Evolutionary conservation across 2,329 filamentous ascomycete genomes (phyloP).

Genomic region (Geoglossum cookeanum): DNA sequence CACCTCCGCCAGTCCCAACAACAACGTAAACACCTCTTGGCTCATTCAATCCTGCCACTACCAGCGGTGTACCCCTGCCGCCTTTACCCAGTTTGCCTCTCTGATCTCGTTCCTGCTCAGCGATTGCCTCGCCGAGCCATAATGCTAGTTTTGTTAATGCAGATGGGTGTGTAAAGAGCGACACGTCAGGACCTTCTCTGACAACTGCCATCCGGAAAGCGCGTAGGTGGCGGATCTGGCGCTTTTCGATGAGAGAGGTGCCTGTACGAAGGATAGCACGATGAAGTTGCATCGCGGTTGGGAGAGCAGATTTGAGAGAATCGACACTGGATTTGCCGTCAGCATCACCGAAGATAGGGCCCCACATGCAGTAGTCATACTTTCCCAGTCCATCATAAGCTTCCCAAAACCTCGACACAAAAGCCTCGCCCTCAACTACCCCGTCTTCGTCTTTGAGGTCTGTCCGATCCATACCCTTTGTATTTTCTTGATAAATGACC

Average conservation of each 20-base stretch:
- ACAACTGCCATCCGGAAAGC: slow-evolving; percentile 92
- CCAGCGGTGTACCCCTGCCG: slow-evolving; percentile 61
- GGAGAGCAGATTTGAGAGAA: slow-evolving; percentile 54
- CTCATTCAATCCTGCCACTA: slow-evolving; percentile 80
- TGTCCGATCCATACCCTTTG: slow-evolving; percentile 11
- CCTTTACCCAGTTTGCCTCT: slow-evolving; percentile 51
- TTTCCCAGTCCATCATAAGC: slow-evolving; percentile 54
- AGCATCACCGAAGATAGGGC: background rate
- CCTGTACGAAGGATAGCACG: slow-evolving; percentile 86
- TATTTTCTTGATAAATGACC: slow-evolving; percentile 12
- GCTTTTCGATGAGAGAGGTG: slow-evolving; percentile 77
- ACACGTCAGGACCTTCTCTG: slow-evolving; percentile 80
- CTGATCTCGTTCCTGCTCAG: slow-evolving; percentile 65
- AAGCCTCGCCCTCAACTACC: slow-evolving; percentile 38
- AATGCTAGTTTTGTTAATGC: slow-evolving; percentile 83
- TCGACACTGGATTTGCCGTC: slow-evolving; percentile 40
- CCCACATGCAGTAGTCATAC: slow-evolving; percentile 23
- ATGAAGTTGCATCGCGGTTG: slow-evolving; percentile 74
- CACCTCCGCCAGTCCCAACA: slow-evolving; percentile 78
- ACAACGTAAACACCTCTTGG: slow-evolving; percentile 74
- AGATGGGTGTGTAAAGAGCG: slow-evolving; percentile 82
- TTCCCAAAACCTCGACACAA: slow-evolving; percentile 49
- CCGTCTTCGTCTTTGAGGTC: slow-evolving; percentile 27
- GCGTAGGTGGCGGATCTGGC: slow-evolving; percentile 77
- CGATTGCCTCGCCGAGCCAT: slow-evolving; percentile 86